Base-by-base conservation (phyloP, 2,329 filamentous ascomycete species). In the Arthrobotrys conoides region DNA sequence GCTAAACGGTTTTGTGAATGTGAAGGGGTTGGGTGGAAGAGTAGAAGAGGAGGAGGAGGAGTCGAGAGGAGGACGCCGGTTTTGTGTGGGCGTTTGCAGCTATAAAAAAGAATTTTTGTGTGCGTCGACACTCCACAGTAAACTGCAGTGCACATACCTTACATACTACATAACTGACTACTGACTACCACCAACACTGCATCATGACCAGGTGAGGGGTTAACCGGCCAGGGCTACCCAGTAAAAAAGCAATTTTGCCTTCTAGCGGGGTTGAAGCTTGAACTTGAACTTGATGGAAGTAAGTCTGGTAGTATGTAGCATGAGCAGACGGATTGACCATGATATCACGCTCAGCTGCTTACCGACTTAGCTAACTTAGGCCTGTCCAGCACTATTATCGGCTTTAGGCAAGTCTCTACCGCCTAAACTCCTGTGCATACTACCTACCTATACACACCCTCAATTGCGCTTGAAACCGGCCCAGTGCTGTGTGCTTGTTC, bases 71-170 rank as follows among this genome's bases (percentile, higher is more conserved):
- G 22, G 22, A 48, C 48, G 33, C 30, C 41, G 44, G 30, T 44
- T 48, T 59, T 77, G 49, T 77, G 73, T 69, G 73, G 61, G 53
- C 51, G 61, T 46, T 49, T 68, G 49, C 51, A 61, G 61, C 44
- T 66, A 53, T 66, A 76, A 76, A 76, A 71, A 76, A 69, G 36
- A 64, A 63, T 67, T 77, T 77, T 77, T 77, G 73, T 77, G 73
- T 71, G 73, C 72, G 72, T 76, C 66, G 38, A 48, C n/a, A 59
- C 51, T 55, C 51, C 51, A 55, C 51, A 55, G 14, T n/a, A 10
- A 27, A 36, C 33, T 9, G 33, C 36, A 27, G 3, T 12, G n/a
- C n/a, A n/a, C n/a, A n/a, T n/a, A n/a, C n/a, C n/a, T n/a, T n/a
- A n/a, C n/a, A n/a, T 4, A 14, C 4, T 27, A 10, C 1, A 22